phyloP scores from a whole-genome alignment of 2,329 filamentous ascomycete genomes.

The Ophiostoma perfectum region DNA sequence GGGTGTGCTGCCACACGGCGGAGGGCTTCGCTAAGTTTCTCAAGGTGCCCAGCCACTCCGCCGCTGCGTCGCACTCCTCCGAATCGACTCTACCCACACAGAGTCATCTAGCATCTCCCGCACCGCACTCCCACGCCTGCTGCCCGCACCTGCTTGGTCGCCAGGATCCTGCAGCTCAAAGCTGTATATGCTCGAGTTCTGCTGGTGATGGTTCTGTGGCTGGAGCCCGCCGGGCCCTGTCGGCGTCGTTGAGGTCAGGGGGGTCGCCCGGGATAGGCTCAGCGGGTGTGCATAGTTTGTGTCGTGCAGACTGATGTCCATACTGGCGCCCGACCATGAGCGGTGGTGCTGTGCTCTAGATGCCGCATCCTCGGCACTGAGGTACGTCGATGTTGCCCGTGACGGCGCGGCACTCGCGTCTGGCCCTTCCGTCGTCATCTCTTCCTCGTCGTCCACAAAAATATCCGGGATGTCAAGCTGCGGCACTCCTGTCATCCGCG shows the following conservation, averaged over 20 bases:
- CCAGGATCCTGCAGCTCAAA: slow-evolving; percentile 51
- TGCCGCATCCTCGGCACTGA: slow-evolving; percentile 34
- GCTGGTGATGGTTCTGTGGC: slow-evolving; percentile 34
- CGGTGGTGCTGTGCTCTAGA: slow-evolving; percentile 31
- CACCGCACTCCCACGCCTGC: slow-evolving; percentile 62
- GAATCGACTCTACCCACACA: slow-evolving; percentile 88
- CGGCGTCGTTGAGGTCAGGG: slow-evolving; percentile 29
- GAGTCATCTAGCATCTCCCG: slow-evolving; percentile 82
- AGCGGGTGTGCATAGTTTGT: slow-evolving; percentile 47
- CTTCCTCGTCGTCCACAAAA: slow-evolving; percentile 73
- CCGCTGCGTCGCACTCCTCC: slow-evolving; percentile 72
- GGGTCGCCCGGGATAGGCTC: slow-evolving; percentile 43
- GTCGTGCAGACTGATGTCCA: slow-evolving; percentile 42
- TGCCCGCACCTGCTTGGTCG: slow-evolving; percentile 34
- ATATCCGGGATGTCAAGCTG: slow-evolving; percentile 85
- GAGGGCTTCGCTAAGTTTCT: not conserved
- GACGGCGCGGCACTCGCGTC: slow-evolving; percentile 31
- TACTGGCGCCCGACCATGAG: slow-evolving; percentile 40
- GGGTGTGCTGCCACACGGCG: no score
- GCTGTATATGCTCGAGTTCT: slow-evolving; percentile 51
- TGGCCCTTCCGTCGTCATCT: slow-evolving; percentile 32
- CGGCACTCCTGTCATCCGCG: slow-evolving; percentile 72
- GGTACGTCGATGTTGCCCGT: slow-evolving; percentile 31
- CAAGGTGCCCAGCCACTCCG: slow-evolving; percentile 24
- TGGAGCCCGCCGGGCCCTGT: slow-evolving; percentile 26